These are phyloP conservation scores for Yamadazyma diospyri DNA, from an alignment of 1,139 yeast genomes.

Conservation along the genomic window DNA sequence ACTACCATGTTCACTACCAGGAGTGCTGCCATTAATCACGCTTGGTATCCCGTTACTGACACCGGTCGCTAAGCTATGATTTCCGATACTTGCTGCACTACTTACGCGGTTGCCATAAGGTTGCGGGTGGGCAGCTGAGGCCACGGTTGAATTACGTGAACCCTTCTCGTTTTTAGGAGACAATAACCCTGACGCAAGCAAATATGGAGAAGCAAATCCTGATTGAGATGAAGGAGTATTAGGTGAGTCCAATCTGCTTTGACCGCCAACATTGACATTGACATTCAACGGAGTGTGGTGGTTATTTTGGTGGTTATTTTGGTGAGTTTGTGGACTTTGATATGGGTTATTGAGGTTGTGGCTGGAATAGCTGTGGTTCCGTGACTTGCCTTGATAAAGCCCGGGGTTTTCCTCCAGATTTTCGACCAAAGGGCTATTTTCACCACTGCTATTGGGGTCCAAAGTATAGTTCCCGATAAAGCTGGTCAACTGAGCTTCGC, in stretches of 20 bases:
- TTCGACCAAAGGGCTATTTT: conserved; percentile 28
- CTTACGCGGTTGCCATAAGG: neutral
- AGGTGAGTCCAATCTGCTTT: conserved; percentile 1
- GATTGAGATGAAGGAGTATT: conserved; percentile 16
- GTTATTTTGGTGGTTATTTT: no score
- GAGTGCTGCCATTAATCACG: no score
- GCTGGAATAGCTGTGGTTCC: neutral
- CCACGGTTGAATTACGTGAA: conserved; percentile 8
- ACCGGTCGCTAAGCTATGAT: neutral
- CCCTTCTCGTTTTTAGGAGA: conserved; percentile 37
- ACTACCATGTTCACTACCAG: neutral
- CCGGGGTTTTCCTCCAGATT: conserved; percentile 21
- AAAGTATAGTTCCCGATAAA: conserved; percentile 19
- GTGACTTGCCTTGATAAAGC: neutral
- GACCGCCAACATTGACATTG: neutral
- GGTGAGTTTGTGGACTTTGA: neutral
- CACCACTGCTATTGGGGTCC: conserved; percentile 25
- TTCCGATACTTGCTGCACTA: conserved; percentile 2
- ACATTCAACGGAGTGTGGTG: conserved; percentile 2
- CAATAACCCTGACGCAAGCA: conserved; percentile 53
- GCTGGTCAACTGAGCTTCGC: conserved; percentile 15
- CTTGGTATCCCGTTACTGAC: neutral
- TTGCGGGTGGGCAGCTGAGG: conserved; percentile 3
- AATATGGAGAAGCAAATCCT: conserved; percentile 61
- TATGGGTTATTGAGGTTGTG: neutral